Conservation (phyloP, 352 stramenopile species). For the Globisporangium heterothallicum region DNA sequence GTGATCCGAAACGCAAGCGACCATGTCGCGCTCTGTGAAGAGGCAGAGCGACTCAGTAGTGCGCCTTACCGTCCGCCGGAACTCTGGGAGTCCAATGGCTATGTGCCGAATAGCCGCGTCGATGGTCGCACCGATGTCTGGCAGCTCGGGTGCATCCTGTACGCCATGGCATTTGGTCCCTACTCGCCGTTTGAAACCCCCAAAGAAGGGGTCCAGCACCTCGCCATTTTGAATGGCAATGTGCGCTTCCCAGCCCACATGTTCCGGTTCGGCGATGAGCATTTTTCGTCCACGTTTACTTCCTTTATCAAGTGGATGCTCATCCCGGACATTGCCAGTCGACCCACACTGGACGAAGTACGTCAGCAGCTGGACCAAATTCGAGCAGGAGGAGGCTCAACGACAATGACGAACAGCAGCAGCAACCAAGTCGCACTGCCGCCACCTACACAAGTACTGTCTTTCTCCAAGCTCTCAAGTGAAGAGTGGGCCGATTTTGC, state of each 20-base stretch:
- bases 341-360: slow-evolving; percentile 56
- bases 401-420: not conserved
- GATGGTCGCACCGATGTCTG: slow-evolving; percentile 86
- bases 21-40: slow-evolving; percentile 66
- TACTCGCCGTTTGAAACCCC: slow-evolving; percentile 87
- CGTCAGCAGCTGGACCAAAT: slow-evolving; percentile 22
- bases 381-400: not conserved
- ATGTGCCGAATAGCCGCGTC: slow-evolving; percentile 19
- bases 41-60: slow-evolving; percentile 75
- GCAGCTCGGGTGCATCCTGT: slow-evolving; percentile 87
- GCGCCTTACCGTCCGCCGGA: slow-evolving; percentile 89
- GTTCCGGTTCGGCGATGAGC: slow-evolving; percentile 3
- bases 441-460: slow-evolving; percentile 11
- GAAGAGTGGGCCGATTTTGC: slow-evolving; percentile 30
- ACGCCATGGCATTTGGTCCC: slow-evolving; percentile 87
- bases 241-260: slow-evolving; percentile 46
- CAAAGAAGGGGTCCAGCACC: slow-evolving; percentile 38
- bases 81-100: slow-evolving; percentile 65
- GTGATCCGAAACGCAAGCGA: slow-evolving; percentile 29
- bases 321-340: slow-evolving; percentile 39
- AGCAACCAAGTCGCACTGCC: not conserved
- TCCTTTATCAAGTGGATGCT: slow-evolving; percentile 75
- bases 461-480: slow-evolving; percentile 14
- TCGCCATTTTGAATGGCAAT: slow-evolving; percentile 62
- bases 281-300: slow-evolving; percentile 55